These are phyloP conservation scores for Alternaria sp. DNA, from an alignment of 2,329 filamentous ascomycete genomes.

Conservation along the genomic window DNA sequence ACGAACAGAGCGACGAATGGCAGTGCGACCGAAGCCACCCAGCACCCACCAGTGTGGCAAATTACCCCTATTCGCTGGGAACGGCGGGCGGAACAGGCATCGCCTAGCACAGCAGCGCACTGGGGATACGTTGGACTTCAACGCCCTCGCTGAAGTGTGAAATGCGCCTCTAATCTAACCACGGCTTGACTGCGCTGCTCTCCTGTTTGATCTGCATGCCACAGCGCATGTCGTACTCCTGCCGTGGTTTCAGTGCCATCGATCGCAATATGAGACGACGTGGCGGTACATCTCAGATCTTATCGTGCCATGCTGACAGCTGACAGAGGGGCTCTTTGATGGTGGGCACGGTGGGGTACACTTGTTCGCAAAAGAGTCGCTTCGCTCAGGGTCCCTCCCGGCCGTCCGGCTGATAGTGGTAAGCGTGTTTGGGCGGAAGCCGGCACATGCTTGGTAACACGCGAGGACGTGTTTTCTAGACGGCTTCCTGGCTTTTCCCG, in stretches of 20 bases:
- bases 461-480: slow-evolving; percentile 2
- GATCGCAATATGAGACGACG: neutral
- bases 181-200: neutral
- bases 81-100: slow-evolving; percentile 9
- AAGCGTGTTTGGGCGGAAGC: slow-evolving; percentile 15
- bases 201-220: slow-evolving; percentile 28
- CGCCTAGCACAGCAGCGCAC: neutral
- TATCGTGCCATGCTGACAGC: neutral
- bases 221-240: slow-evolving; percentile 13
- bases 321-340: slow-evolving; percentile 2
- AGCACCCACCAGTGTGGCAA: slow-evolving; percentile 15
- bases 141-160: slow-evolving; percentile 15
- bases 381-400: slow-evolving; percentile 20
- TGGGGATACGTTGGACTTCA: slow-evolving; percentile 7
- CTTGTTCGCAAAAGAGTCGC: slow-evolving; percentile 12
- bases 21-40: slow-evolving; percentile 11
- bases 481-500: neutral
- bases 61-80: slow-evolving; percentile 18
- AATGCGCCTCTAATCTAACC: slow-evolving; percentile 8
- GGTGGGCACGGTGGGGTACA: slow-evolving; percentile 13
- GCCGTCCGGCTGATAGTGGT: slow-evolving; percentile 11
- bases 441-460: slow-evolving; percentile 6
- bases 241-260: slow-evolving; percentile 9
- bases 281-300: neutral
- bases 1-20: slow-evolving; percentile 9